Evolutionary conservation across 805 yeast genomes (phyloP), one percentile per base, ranked within the genome.

Genomic region (Candida sanyiensis): DNA sequence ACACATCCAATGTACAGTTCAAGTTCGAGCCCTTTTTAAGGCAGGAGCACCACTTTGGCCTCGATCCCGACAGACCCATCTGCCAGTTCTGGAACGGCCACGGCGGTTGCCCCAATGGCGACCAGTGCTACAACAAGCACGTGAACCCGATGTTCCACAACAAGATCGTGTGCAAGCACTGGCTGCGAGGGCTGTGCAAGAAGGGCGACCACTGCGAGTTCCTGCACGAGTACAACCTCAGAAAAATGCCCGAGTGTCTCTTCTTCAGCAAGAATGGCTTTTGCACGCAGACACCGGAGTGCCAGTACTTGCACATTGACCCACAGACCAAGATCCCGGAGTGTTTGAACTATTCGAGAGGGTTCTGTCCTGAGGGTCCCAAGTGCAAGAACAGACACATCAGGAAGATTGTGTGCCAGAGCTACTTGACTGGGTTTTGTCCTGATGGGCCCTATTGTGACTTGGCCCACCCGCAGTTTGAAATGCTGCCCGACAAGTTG

Each of bases 171-270:
- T 93, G 98, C 60, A 90, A 93, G 69, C 97, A 93, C 67, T 93
- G 98, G 99, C 74, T 93, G 25, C 75, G 97, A 48, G 99, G 99
- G 0, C 72, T 93, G 25, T 93, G 99, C 63, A 93, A 93, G 64
- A 90, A 90, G 67, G 95, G 94, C 36, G 95, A 88, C 50, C 86
- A 85, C 49, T 93, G 99, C 62, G 99, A 93, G 66, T 93, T 86
- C 54, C 64, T 93, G 32, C 99, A 93, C 62, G 99, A 93, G 58
- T 89, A 89, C 56, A 90, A 93, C 56, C 64, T 93, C 51, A 71
- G 95, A 44, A 87, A 85, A 62, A 90, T 93, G 95, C 97, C 97
- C 3, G 98, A 93, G 60, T 93, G 99, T 60, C 74, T 87, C 18
- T 85, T 86, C 60, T 90, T 75, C 60, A 72, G 87, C 31, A 80